Evolutionary conservation across 768 basidiomycete species (phyloP).

Genomic region (Amanita rubescens): DNA sequence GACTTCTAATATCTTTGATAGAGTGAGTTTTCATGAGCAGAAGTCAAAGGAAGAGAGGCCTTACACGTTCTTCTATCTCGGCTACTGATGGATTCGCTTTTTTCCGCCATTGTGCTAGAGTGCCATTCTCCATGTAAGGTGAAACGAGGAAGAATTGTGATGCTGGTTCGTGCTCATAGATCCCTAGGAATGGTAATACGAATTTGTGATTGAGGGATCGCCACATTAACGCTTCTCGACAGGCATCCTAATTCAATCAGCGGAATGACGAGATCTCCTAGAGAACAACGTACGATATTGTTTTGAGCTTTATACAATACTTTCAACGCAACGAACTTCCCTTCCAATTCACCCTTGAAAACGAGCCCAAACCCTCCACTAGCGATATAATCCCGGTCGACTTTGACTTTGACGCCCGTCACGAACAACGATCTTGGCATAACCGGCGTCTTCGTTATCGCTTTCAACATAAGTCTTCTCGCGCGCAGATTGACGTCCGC

Average conservation of each 20-base stretch:
- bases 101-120: background rate
- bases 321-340: background rate
- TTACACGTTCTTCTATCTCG: background rate
- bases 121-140: background rate
- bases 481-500: background rate
- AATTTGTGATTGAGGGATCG: background rate
- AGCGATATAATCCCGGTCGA: background rate
- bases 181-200: background rate
- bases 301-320: background rate
- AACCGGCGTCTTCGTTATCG: too few species aligned
- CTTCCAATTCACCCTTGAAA: background rate
- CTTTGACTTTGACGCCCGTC: background rate
- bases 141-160: background rate
- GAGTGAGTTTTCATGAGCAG: background rate
- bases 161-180: background rate
- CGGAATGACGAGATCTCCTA: background rate
- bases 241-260: background rate
- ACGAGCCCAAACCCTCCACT: background rate
- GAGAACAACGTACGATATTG: background rate
- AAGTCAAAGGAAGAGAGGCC: background rate
- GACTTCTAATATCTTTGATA: background rate
- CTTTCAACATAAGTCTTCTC: background rate
- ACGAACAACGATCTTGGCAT: background rate
- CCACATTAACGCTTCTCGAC: background rate
- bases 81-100: background rate